Percentiles rank a stretch among this genome's conserved stretches.
phyloP scores from a whole-genome alignment of 192 early-diverging fungal species.

The Lobosporangium transversale region DNA sequence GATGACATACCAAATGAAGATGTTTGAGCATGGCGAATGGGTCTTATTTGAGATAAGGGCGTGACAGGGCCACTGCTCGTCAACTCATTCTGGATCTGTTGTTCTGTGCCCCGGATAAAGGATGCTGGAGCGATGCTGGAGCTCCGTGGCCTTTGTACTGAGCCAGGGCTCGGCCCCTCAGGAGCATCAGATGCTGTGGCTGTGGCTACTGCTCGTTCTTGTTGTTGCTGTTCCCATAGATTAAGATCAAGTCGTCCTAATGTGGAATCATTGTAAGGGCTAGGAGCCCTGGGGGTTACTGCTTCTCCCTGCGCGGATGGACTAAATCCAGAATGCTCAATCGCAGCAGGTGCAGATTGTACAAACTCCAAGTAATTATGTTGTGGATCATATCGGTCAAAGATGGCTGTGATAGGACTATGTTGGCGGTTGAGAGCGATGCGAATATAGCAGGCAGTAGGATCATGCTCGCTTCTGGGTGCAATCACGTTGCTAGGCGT shows the following conservation, averaged over 20 bases:
- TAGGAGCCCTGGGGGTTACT: background rate
- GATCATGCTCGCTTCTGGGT: conserved; percentile 14
- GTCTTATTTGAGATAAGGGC: conserved; percentile 7
- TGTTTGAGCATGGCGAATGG: conserved; percentile 1
- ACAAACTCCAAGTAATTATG: conserved; percentile 47
- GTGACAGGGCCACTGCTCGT: conserved; percentile 18
- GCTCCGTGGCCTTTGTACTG: background rate
- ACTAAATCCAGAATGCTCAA: background rate
- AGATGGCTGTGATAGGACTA: conserved; percentile 35
- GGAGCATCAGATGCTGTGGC: background rate
- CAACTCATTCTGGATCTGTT: conserved; percentile 27
- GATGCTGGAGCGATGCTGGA: conserved; percentile 34
- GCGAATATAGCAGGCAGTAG: conserved; percentile 31
- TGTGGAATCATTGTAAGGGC: background rate
- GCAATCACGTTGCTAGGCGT: background rate
- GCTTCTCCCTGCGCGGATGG: background rate
- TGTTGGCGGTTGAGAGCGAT: conserved; percentile 11
- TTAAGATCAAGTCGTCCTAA: conserved; percentile 29
- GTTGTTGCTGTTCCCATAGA: conserved; percentile 36
- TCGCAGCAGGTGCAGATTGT: conserved; percentile 2
- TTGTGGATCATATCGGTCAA: conserved; percentile 20
- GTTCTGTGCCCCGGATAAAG: conserved; percentile 18
- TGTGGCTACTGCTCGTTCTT: background rate
- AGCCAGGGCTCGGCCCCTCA: background rate
- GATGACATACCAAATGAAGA: conserved; percentile 14